Evolutionary conservation across 192 early-diverging fungal species (phyloP), one percentile per base, ranked within the genome.

Genomic region (Phycomyces nitens): DNA sequence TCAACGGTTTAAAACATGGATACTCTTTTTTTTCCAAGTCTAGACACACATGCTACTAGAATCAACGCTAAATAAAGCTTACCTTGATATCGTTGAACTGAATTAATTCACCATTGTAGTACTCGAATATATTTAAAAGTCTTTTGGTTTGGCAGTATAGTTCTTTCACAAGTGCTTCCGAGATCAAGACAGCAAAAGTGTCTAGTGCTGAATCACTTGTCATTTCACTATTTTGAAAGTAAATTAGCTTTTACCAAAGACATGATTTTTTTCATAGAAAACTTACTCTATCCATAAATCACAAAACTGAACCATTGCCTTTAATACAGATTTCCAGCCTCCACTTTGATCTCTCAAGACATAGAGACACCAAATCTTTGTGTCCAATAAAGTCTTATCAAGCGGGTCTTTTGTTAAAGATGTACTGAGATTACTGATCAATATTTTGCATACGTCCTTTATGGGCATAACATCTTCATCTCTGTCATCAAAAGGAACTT

Each of bases 221-320:
- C 24, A 61, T 61, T 18, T 50, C 44, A 38, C 60, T 61, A 51
- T 29, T 26, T 34, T 5, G 1, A 22, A 58, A 40, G 18, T 43
- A 12, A 12, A 8, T 34, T 6, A 3, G 18, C 12, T 16, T 9
- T 1, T 27, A 27, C 20, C n/a, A 44, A 7, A 42, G 8, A 42
- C 41, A 42, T 14, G 7, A 7, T 42, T 14, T 47, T 18, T 47
- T 18, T 47, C 44, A n/a, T 18, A 7, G 5, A n/a, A 14, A 34
- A 43, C 16, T 59, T 60, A 60, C 59, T 43, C 24, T 44, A 50
- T 60, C 59, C 59, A 60, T 10, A 60, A 18, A 60, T 61, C 60
- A 23, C 24, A 49, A 39, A 61, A 61, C 47, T 61, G 60, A 11
- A 52, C 18, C 14, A 61, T 61, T 10, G 38, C 47, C 29, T 61